phyloP scores from a whole-genome alignment of 345 rosid species.

The Microthlaspi erraticum region DNA sequence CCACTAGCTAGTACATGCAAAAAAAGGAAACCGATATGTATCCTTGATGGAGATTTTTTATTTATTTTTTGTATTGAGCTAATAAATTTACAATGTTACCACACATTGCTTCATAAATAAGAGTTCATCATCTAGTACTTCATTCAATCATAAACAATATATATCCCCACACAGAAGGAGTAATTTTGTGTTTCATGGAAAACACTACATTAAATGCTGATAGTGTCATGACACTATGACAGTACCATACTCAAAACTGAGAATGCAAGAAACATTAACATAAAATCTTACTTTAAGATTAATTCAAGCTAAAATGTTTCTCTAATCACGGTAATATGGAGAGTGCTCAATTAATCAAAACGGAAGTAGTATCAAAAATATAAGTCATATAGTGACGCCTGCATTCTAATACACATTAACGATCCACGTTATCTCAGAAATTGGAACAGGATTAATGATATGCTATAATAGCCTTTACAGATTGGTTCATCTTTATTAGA shows the following conservation, averaged over 20 bases:
- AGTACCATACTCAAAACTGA: slow-evolving; percentile 11
- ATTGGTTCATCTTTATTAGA: slow-evolving; percentile 31
- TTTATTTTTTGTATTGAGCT: background rate
- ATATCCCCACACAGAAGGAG: slow-evolving; percentile 33
- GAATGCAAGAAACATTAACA: slow-evolving; percentile 8
- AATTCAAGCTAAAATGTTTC: background rate
- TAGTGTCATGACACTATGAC: slow-evolving; percentile 13
- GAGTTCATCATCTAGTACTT: slow-evolving; percentile 34
- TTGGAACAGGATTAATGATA: slow-evolving; percentile 19
- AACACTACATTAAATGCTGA: slow-evolving; percentile 39
- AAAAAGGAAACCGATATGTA: slow-evolving; percentile 27
- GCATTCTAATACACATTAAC: background rate
- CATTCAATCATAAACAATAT: slow-evolving; percentile 33
- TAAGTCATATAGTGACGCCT: background rate
- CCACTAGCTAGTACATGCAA: slow-evolving; percentile 37
- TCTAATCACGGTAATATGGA: background rate
- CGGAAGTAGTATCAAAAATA: background rate
- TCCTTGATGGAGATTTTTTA: slow-evolving; percentile 14
- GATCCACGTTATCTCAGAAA: background rate
- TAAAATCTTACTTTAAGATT: background rate
- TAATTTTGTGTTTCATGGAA: slow-evolving; percentile 1
- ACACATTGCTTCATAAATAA: slow-evolving; percentile 36
- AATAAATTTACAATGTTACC: slow-evolving; percentile 23
- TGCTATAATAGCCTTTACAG: slow-evolving; percentile 21
- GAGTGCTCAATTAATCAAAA: background rate